Evolutionary conservation across 2,329 filamentous ascomycete species (phyloP), one percentile per base, ranked within the genome.

Genomic region (Cordyceps sp.): DNA sequence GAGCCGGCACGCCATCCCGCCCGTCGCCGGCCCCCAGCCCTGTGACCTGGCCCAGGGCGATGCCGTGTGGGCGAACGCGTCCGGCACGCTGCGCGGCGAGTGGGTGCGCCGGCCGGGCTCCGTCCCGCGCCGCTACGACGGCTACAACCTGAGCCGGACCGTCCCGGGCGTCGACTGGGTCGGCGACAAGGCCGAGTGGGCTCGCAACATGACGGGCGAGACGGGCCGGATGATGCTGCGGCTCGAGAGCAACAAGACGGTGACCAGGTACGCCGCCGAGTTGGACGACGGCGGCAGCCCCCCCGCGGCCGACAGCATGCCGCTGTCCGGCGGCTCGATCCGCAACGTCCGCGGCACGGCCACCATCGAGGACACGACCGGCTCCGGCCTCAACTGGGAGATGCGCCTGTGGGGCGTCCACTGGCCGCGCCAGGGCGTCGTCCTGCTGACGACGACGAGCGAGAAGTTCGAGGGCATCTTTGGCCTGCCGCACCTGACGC

Each of bases 401-500:
- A 73, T 92, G 57, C 66, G 71, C 32, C 57, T 93, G 31, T 77
- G 84, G 53, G 90, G 90, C 4, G 68, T 92, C 4, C 88, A 96
- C 57, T 92, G 85, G 64, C 75, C 79, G 24, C 66, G 69, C n/a
- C 71, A 79, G 39, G 90, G 90, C 2, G 70, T 74, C 12, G 71
- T 90, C 31, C 59, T 96, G 23, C 59, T 96, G 48, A 82, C 79
- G 2, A 94, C 88, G 1, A 88, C 85, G 30, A 94, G 85, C 52
- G 81, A 93, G 48, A 94, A 93, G 59, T 90, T 90, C 46, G 73
- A 78, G n/a, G 86, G 90, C 27, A 77, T 96, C 34, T 93, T 93
- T 50, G 80, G 77, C 3, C 59, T 96, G 29, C 86, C 90, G 18
- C 85, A 96, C 52, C 66, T 98, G 32, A 64, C 80, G 1, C 67